Evolutionary conservation across 2,329 filamentous ascomycete species (phyloP).

Genomic region (Chaetomium olivaceum): DNA sequence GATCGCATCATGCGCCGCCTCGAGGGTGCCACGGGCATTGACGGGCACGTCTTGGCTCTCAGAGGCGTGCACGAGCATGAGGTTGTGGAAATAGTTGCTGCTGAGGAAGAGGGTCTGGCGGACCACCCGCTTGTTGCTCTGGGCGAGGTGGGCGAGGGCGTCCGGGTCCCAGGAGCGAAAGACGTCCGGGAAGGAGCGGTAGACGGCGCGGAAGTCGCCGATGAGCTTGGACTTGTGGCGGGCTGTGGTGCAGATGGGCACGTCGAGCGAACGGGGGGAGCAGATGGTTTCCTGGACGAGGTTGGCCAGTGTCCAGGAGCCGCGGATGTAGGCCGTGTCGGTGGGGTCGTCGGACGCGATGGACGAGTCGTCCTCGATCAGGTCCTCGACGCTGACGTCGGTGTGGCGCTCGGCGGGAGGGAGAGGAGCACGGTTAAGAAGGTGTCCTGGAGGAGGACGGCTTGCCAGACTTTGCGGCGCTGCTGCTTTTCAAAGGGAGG

Average conservation of each 20-base stretch:
- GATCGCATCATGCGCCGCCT: slow-evolving; percentile 75
- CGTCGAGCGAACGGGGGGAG: slow-evolving; percentile 69
- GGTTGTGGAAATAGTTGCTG: slow-evolving; percentile 81
- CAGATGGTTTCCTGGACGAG: slow-evolving; percentile 76
- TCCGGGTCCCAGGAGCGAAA: slow-evolving; percentile 69
- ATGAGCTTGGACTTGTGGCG: slow-evolving; percentile 71
- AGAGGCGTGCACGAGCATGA: slow-evolving; percentile 76
- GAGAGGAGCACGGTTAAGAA: slow-evolving; percentile 77
- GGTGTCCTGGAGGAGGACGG: slow-evolving; percentile 77
- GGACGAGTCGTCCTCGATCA: slow-evolving; percentile 62
- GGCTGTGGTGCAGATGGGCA: slow-evolving; percentile 68
- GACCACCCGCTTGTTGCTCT: slow-evolving; percentile 64
- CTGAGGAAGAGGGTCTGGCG: slow-evolving; percentile 76
- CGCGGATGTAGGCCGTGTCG: slow-evolving; percentile 70
- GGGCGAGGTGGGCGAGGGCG: slow-evolving; percentile 57
- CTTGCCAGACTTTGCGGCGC: slow-evolving; percentile 78
- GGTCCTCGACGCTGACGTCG: slow-evolving; percentile 73
- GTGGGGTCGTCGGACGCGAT: slow-evolving; percentile 63
- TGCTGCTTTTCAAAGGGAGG: slow-evolving; percentile 74
- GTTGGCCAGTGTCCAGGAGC: slow-evolving; percentile 77
- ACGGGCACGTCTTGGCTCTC: slow-evolving; percentile 64
- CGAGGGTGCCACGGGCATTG: slow-evolving; percentile 69
- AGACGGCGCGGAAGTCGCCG: slow-evolving; percentile 68
- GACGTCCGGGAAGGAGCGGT: slow-evolving; percentile 69
- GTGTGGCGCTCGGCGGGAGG: slow-evolving; percentile 74